Conservation (phyloP, 2,329 filamentous ascomycete genomes). For the Sporothrix euskadiensis region DNA sequence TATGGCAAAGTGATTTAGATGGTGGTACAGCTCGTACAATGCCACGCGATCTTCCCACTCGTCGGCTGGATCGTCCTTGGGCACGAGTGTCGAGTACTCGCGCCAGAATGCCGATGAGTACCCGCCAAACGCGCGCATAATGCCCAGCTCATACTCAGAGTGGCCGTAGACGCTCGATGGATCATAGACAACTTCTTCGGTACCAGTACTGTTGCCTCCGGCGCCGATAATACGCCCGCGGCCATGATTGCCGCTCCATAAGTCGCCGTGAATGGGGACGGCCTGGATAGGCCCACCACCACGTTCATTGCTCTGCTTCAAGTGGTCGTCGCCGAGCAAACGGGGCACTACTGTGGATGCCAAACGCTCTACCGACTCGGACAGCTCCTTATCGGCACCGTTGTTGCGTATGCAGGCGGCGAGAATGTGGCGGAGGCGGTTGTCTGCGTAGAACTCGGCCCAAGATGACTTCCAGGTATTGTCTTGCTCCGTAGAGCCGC, state of each 20-base stretch:
- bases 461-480: constrained; percentile 73
- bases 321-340: constrained; percentile 67
- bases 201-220: constrained; percentile 41
- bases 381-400: constrained; percentile 64
- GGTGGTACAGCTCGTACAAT: constrained; percentile 89
- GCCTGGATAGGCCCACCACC: constrained; percentile 58
- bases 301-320: constrained; percentile 45
- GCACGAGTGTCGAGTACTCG: constrained; percentile 74
- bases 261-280: constrained; percentile 83
- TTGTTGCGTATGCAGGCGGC: constrained; percentile 60
- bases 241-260: constrained; percentile 88
- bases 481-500: constrained; percentile 79
- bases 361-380: constrained; percentile 63
- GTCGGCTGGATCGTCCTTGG: constrained; percentile 74
- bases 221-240: constrained; percentile 58
- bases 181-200: constrained; percentile 80
- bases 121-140: constrained; percentile 96
- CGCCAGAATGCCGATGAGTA: constrained; percentile 71
- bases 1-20: constrained; percentile 83
- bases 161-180: constrained; percentile 81
- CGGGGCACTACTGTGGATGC: constrained; percentile 68
- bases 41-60: constrained; percentile 83
- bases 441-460: constrained; percentile 83
- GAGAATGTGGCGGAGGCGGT: constrained; percentile 68
- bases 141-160: constrained; percentile 86